These are phyloP conservation scores for Chondrostereum purpureum DNA, from an alignment of 1,284 basidiomycete genomes.

Conservation along the genomic window DNA sequence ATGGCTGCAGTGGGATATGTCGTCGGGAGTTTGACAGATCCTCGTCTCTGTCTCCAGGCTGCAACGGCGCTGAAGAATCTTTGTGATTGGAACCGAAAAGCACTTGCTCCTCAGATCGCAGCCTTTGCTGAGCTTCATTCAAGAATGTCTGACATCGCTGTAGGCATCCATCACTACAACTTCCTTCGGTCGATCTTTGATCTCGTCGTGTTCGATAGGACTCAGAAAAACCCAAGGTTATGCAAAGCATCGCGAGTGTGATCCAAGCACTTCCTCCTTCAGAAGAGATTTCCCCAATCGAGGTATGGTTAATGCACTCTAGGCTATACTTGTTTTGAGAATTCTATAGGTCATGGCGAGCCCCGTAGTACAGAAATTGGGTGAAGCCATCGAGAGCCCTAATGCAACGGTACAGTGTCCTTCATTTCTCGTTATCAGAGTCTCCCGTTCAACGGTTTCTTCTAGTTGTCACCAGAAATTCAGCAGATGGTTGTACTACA, in stretches of 20 bases:
- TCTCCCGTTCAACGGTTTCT: background rate
- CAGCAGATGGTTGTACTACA: slow-evolving; percentile 55
- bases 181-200: too few species aligned
- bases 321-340: too few species aligned
- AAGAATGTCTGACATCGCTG: slow-evolving; percentile 65
- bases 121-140: slow-evolving; percentile 82
- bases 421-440: background rate
- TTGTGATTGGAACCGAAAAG: slow-evolving; percentile 80
- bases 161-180: slow-evolving; percentile 29
- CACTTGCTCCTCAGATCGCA: slow-evolving; percentile 73
- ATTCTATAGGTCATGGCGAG: slow-evolving; percentile 66
- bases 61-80: slow-evolving; percentile 78
- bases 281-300: slow-evolving; percentile 74
- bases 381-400: slow-evolving; percentile 50
- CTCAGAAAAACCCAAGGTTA: slow-evolving; percentile 81
- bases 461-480: slow-evolving; percentile 66
- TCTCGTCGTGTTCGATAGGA: slow-evolving; percentile 45
- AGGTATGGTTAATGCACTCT: too few species aligned
- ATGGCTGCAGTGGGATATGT: slow-evolving; percentile 66
- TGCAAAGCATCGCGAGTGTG: slow-evolving; percentile 86
- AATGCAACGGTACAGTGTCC: slow-evolving; percentile 34
- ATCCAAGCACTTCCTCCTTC: slow-evolving; percentile 78
- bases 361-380: slow-evolving; percentile 69
- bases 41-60: slow-evolving; percentile 60
- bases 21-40: slow-evolving; percentile 62